Percentiles rank a stretch among this genome's conserved stretches.
phyloP scores from a whole-genome alignment of 2,329 filamentous ascomycete species.

The Thielaviopsis euricoi region DNA sequence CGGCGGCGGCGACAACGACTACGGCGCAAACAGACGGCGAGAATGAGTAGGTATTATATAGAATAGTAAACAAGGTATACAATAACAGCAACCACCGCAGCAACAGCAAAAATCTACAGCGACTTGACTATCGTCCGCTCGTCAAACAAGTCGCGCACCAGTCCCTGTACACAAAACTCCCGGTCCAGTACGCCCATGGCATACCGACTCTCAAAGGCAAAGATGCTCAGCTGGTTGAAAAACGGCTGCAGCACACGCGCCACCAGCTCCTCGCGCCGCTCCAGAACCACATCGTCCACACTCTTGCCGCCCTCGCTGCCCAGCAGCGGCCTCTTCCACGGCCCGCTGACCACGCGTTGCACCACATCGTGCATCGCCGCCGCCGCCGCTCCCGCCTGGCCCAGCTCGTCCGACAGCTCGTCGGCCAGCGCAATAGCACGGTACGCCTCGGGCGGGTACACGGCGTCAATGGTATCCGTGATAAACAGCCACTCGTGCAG shows the following conservation, averaged over 20 bases:
- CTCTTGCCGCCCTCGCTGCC: slow-evolving; percentile 33
- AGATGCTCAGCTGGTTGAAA: slow-evolving; percentile 82
- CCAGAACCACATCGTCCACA: slow-evolving; percentile 37
- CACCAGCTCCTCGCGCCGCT: slow-evolving; percentile 52
- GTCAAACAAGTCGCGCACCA: slow-evolving; percentile 65
- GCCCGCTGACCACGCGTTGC: slow-evolving; percentile 20
- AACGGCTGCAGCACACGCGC: slow-evolving; percentile 71
- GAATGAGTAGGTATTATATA: too few species aligned
- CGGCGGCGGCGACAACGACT: too few species aligned
- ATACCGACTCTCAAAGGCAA: slow-evolving; percentile 84
- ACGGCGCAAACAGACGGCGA: too few species aligned
- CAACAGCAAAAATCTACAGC: slow-evolving; percentile 28
- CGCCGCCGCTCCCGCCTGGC: slow-evolving; percentile 24
- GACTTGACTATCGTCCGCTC: slow-evolving; percentile 52
- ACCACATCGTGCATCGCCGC: slow-evolving; percentile 15
- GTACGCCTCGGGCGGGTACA: slow-evolving; percentile 61
- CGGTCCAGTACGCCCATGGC: slow-evolving; percentile 57
- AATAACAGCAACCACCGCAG: too few species aligned
- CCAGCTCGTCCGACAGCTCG: slow-evolving; percentile 63
- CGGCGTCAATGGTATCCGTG: slow-evolving; percentile 89
- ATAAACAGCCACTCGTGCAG: slow-evolving; percentile 97
- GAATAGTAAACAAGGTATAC: too few species aligned
- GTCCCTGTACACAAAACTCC: slow-evolving; percentile 42
- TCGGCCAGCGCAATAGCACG: slow-evolving; percentile 65
- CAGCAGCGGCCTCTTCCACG: slow-evolving; percentile 31